Conservation (phyloP, 306 rosid genomes). For the Medicago ruthenica region DNA sequence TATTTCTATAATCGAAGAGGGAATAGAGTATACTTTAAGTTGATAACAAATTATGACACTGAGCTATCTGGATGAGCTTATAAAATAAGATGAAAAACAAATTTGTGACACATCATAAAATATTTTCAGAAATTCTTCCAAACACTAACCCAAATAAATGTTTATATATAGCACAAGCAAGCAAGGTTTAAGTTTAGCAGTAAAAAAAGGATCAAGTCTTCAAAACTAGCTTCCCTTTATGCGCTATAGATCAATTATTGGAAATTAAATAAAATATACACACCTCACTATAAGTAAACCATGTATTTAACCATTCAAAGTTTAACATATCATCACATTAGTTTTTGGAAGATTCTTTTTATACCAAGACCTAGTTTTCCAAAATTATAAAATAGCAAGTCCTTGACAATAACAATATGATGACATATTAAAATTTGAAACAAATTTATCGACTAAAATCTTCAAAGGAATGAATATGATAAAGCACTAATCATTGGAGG, state of each 20-base stretch:
- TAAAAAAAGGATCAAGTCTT: background rate
- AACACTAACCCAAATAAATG: background rate
- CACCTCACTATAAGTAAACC: too few relatives aligned
- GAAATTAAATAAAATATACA: too few relatives aligned
- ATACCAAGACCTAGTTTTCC: background rate
- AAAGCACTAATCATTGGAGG: constrained; percentile 5
- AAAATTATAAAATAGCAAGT: constrained; percentile 9
- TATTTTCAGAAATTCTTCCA: background rate
- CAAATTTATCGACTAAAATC: background rate
- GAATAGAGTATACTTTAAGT: background rate
- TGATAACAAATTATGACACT: background rate
- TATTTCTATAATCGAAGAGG: background rate
- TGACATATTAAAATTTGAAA: background rate
- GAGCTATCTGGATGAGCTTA: background rate
- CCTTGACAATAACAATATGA: background rate
- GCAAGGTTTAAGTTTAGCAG: constrained; percentile 20
- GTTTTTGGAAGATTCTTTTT: too few relatives aligned
- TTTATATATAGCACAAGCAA: background rate
- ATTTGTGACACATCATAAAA: background rate
- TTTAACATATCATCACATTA: too few relatives aligned
- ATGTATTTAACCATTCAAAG: too few relatives aligned
- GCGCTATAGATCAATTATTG: too few relatives aligned
- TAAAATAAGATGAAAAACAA: constrained; percentile 1
- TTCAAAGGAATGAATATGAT: background rate
- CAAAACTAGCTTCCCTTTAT: constrained; percentile 17